phyloP scores from a whole-genome alignment of 306 rosid genomes.

The Lagenaria siceraria region DNA sequence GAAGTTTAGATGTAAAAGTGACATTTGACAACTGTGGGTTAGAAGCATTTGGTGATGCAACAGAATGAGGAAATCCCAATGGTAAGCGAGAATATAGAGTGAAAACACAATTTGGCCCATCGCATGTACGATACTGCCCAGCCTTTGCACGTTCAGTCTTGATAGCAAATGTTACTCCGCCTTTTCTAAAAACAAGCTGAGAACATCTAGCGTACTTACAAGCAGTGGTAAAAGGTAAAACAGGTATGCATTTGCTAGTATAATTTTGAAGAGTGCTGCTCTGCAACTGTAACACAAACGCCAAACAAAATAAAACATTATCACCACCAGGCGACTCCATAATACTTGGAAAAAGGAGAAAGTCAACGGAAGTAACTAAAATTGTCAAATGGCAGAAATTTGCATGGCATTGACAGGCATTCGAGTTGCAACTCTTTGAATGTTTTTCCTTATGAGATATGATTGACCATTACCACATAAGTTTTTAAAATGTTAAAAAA shows the following conservation, averaged over 20 bases:
- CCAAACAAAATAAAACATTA: background rate
- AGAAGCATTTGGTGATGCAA: constrained; percentile 16
- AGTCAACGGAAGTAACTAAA: background rate
- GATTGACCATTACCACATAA: background rate
- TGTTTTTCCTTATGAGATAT: background rate
- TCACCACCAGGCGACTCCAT: background rate
- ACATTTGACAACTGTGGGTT: constrained; percentile 11
- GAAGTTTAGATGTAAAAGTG: constrained; percentile 11
- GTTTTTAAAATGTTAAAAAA: background rate
- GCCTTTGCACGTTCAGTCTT: constrained; percentile 8
- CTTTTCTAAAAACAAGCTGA: constrained; percentile 20
- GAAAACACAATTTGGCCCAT: constrained; percentile 13
- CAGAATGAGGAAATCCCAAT: constrained; percentile 6
- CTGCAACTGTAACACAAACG: constrained; percentile 39
- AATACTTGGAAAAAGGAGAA: background rate
- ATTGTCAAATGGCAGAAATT: background rate
- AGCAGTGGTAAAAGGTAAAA: constrained; percentile 10
- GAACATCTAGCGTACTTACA: constrained; percentile 20
- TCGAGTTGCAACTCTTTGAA: background rate
- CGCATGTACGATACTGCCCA: constrained; percentile 7
- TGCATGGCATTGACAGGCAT: background rate
- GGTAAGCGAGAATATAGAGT: constrained; percentile 6
- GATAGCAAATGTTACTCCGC: constrained; percentile 13
- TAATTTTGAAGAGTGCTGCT: constrained; percentile 28
- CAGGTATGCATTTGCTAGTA: constrained; percentile 16